These are phyloP conservation scores for Laburnicola sp. DNA, from an alignment of 2,329 filamentous ascomycete genomes.

Conservation along the genomic window DNA sequence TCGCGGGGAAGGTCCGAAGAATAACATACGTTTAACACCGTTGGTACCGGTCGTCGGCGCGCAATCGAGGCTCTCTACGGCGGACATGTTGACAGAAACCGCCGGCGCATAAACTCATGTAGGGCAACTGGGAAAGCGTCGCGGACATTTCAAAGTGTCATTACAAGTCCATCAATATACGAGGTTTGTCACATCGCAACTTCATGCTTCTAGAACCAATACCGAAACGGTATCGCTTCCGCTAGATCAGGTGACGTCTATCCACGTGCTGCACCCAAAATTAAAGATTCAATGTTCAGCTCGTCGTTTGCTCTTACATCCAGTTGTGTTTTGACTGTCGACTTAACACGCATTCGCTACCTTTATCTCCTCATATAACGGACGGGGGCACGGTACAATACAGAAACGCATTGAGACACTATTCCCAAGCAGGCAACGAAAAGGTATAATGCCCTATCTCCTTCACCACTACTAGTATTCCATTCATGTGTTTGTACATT, in stretches of 20 bases:
- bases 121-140: not conserved
- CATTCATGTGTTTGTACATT: no score
- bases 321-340: not conserved
- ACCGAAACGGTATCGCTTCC: conserved; percentile 9
- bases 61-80: conserved; percentile 28
- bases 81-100: conserved; percentile 28
- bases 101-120: conserved; percentile 8
- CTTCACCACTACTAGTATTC: not conserved
- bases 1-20: not conserved
- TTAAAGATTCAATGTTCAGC: not conserved
- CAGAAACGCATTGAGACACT: no score
- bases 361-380: no score
- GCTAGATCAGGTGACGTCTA: conserved; percentile 12
- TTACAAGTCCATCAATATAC: conserved; percentile 5
- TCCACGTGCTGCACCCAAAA: not conserved
- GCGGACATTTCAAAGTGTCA: conserved; percentile 2
- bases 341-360: no score
- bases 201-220: conserved; percentile 7
- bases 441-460: not conserved
- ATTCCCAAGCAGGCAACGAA: no score
- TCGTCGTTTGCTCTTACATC: not conserved
- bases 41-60: conserved; percentile 18
- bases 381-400: no score
- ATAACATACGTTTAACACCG: conserved; percentile 34
- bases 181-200: not conserved